Percentiles rank a stretch among this genome's conserved stretches.
Evolutionary conservation across 2,329 filamentous ascomycete genomes (phyloP).

Genomic region (Nigrospora sphaerica): DNA sequence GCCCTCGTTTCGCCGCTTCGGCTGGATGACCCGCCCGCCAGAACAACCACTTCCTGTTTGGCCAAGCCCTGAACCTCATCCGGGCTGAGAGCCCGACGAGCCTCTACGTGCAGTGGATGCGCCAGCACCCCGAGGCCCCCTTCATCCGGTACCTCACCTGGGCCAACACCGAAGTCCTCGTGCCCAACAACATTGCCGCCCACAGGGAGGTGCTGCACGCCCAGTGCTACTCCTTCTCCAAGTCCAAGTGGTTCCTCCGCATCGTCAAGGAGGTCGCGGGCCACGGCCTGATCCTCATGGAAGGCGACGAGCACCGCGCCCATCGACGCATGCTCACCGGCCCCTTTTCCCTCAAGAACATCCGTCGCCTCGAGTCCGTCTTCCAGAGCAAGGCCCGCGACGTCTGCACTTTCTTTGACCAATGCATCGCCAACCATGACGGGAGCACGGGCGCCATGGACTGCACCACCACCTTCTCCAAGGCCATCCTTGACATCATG

Average conservation of each 20-base stretch:
- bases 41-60: constrained; percentile 13
- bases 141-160: constrained; percentile 19
- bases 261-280: constrained; percentile 16
- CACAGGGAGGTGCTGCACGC: constrained; percentile 15
- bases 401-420: constrained; percentile 10
- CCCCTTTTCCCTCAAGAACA: constrained; percentile 22
- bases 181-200: constrained; percentile 14
- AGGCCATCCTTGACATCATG: constrained; percentile 9
- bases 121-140: constrained; percentile 13
- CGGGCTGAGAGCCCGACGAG: constrained; percentile 6
- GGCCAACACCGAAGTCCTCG: constrained; percentile 16
- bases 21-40: background rate
- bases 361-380: constrained; percentile 24
- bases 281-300: constrained; percentile 24
- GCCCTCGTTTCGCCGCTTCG: background rate
- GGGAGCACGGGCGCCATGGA: constrained; percentile 4
- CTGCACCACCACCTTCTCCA: constrained; percentile 4
- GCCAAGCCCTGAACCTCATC: constrained; percentile 10
- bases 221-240: background rate
- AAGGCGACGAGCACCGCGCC: constrained; percentile 26
- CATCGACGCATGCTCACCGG: constrained; percentile 23
- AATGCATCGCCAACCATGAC: background rate
- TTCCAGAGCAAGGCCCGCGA: constrained; percentile 25
- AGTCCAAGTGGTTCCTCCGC: constrained; percentile 8
- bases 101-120: constrained; percentile 15